A percentile compares a stretch with the other conserved stretches of the same genome.
phyloP scores from a whole-genome alignment of 495 filamentous ascomycete genomes.

The Niebla homalea region DNA sequence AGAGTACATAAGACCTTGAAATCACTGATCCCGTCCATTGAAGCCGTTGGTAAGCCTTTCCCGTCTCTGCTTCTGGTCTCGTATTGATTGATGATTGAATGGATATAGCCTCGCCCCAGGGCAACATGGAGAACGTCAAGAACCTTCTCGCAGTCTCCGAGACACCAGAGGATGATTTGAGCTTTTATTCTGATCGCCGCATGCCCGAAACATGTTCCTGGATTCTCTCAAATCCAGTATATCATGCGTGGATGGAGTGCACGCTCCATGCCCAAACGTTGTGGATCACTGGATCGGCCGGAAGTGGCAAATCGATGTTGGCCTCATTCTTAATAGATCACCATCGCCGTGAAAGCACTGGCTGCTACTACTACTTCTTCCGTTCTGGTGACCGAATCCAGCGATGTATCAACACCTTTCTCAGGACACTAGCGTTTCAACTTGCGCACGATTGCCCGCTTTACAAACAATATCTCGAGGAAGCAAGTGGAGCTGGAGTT shows the following conservation, averaged over 20 bases:
- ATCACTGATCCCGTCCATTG: constrained; percentile 2
- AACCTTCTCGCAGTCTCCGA: constrained; percentile 3
- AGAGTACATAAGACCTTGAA: constrained; percentile 25
- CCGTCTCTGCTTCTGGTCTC: too few relatives aligned
- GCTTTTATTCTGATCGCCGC: constrained; percentile 21
- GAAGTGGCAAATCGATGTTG: constrained; percentile 24
- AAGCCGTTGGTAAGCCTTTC: background rate
- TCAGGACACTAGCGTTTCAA: constrained; percentile 28
- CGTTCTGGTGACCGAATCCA: constrained; percentile 20
- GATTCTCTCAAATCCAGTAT: constrained; percentile 13
- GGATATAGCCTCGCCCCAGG: constrained; percentile 1
- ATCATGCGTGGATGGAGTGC: constrained; percentile 22
- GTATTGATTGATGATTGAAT: too few relatives aligned
- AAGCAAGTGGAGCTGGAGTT: background rate
- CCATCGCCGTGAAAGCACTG: constrained; percentile 2
- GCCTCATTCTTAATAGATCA: constrained; percentile 14
- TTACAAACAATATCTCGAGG: background rate
- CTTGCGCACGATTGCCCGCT: background rate
- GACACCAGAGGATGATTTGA: constrained; percentile 17
- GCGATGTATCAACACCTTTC: constrained; percentile 13
- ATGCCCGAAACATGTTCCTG: constrained; percentile 21
- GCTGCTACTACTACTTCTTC: constrained; percentile 26
- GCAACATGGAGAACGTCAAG: constrained; percentile 3
- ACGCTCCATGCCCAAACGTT: constrained; percentile 11
- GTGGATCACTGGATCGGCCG: constrained; percentile 22